Evolutionary conservation across 2,329 filamentous ascomycete genomes (phyloP), one percentile per base, ranked within the genome.

Genomic region (Phaeosphaeriaceae sp.): DNA sequence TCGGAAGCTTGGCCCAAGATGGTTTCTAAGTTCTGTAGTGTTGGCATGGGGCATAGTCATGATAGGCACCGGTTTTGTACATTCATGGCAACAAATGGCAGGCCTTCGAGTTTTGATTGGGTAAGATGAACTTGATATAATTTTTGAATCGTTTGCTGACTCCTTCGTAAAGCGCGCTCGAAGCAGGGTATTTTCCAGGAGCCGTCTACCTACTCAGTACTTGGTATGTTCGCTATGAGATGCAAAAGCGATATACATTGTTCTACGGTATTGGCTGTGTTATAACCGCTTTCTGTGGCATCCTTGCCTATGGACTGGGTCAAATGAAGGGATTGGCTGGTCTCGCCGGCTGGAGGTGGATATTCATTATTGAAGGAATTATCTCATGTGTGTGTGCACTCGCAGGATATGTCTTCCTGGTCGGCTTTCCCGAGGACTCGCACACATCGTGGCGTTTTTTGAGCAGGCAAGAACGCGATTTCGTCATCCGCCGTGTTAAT

Each of bases 211-310:
- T 84, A 42, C 74, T 85, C 6, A 82, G 81, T 1, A 82, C 81
- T 68, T 86, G 83, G 81, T 86, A 86, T 56, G 79, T 79, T 41
- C 75, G 79, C 16, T 77, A 80, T 38, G 82, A 85, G 59, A 71
- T 79, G 48, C 80, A 82, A 42, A 82, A 78, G 45, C 74, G 82
- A 5, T 77, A 84, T 44, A 79, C 81, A 3, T 68, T 85, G n/a
- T 86, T 85, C 63, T 84, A 79, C 61, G 54, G 61, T 46, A 61
- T 61, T 6, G 61, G 60, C 29, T 63, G 61, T 60, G 37, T 64
- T 29, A 60, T 60, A 1, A 63, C 61, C 16, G 61, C 58, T 17
- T 63, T 64, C 45, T 63, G 58, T 2, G 61, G 61, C n/a, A 63
- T 64, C 23, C 58, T 64, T 13, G 61, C 58, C 16, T 64, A 64